Base-by-base conservation (phyloP, 768 basidiomycete genomes). In the Termitomyces sp. region DNA sequence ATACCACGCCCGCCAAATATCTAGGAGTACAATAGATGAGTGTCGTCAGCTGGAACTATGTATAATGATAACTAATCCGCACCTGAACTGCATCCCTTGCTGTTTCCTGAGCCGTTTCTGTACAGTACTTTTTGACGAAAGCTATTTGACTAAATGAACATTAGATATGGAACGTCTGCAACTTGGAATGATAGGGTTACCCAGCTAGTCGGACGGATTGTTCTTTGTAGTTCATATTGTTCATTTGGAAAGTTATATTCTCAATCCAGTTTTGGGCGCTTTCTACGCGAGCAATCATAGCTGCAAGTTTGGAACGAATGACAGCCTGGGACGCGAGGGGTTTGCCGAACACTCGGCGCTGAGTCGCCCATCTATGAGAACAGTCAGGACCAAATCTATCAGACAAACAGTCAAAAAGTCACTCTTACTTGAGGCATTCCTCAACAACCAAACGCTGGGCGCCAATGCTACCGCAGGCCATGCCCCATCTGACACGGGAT, bases 1-100 rank as follows among this genome's bases (percentile, higher is more conserved):
- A 95, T 82, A 42, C 89, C 93, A 61, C 94, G 83, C 20, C 93
- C 93, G 57, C 91, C 91, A 65, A 93, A 94, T 60, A 94, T 85
- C 77, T 77, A 47, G 33, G 18, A 56, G n/a, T n/a, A 29, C 43
- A 39, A 32, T 35, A 45, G n/a, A 29, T 15, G 38, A 13, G 40
- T 50, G 44, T 29, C 54, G 16, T 48, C 51, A 48, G 32, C 18
- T 20, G 16, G n/a, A n/a, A 25, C 38, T 25, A 39, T 20, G 12
- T 20, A 18, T 9, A 3, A 15, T 10, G 10, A 27, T 39, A 20
- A n/a, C 50, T 51, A 49, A 7, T 38, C 31, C 64, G 18, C 53
- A 76, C 73, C 68, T 89, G 87, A 3, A 93, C 89, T 15, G 92
- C 91, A 56, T 78, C 77, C 31, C 82, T 74, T 3, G 86, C 84